These are phyloP conservation scores for Aquilaria malaccensis DNA, from an alignment of 345 rosid genomes.

Conservation along the genomic window DNA sequence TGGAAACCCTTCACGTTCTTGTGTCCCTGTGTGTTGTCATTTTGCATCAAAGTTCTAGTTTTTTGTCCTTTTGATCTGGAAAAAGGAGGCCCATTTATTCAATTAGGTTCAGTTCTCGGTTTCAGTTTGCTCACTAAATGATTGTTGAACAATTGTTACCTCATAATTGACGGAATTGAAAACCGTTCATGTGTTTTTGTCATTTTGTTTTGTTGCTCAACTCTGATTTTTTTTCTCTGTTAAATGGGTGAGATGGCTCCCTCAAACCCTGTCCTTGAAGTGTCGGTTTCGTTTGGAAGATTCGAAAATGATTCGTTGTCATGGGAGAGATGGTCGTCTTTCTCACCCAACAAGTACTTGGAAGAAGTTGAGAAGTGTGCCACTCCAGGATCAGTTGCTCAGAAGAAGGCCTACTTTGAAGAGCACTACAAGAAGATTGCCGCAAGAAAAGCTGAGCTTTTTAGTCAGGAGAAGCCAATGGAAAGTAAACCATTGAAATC, in stretches of 20 bases:
- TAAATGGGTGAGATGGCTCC: conserved; percentile 36
- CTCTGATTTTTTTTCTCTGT: conserved; percentile 20
- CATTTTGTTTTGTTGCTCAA: conserved; percentile 16
- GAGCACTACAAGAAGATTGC: conserved; percentile 93
- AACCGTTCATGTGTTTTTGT: background rate
- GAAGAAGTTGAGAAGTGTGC: conserved; percentile 97
- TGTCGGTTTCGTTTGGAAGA: conserved; percentile 86
- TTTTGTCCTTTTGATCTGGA: conserved; percentile 26
- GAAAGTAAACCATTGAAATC: conserved; percentile 28
- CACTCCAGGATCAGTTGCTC: conserved; percentile 95
- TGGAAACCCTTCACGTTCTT: conserved; percentile 2
- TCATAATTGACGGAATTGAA: conserved; percentile 10
- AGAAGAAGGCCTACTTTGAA: conserved; percentile 90
- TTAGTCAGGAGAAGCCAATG: conserved; percentile 52
- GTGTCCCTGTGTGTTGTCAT: conserved; percentile 13
- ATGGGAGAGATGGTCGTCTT: conserved; percentile 91
- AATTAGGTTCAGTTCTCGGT: conserved; percentile 14
- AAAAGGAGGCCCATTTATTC: conserved; percentile 20
- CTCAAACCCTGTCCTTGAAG: conserved; percentile 52
- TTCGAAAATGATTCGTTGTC: conserved; percentile 87
- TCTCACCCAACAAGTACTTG: conserved; percentile 89
- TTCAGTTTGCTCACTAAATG: conserved; percentile 10
- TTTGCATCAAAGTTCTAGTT: conserved; percentile 19
- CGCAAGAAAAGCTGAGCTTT: conserved; percentile 69
- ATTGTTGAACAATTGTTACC: conserved; percentile 7